Evolutionary conservation across 192 early-diverging fungal species (phyloP), one percentile per base, ranked within the genome.

Genomic region (Mortierella antarctica): DNA sequence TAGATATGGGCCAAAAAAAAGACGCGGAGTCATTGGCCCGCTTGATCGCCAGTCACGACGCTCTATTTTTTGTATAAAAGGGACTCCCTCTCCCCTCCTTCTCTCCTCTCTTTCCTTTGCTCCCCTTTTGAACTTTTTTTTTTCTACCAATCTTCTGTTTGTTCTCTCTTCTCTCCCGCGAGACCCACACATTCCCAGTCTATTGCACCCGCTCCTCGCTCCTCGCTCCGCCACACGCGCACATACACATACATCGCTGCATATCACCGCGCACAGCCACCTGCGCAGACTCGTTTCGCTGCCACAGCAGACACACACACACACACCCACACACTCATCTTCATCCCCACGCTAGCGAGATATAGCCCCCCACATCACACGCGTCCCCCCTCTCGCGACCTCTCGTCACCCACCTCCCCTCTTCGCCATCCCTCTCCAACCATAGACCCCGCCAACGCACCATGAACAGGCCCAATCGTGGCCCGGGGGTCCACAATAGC

Each of bases 401-500:
- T 41, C 20, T 39, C 23, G 57, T 11, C 46, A 13, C n/a, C 2
- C 62, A 50, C 1, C 49, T 2, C 49, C 17, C 17, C 17, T 50
- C 12, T 40, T 40, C 13, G 11, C 41, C 7, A 13, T 5, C 4
- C 31, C 31, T 9, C 57, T n/a, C 15, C 11, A 44, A n/a, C 21
- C 17, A 59, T 39, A 42, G 20, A 50, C 49, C 1, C 49, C 11
- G 11, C 49, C 11, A 17, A 50, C 49, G 4, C 54, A 14, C 20
- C 23, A 69, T 69, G 67, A 69, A 59, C 51, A 44, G 67, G 44
- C 6, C 54, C 14, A 58, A 58, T 39, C 67, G 67, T 42, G 67
- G 67, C 6, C 46, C 55, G 0, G 57, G 56, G 2, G 6, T n/a
- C 39, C 57, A 57, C 57, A 58, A 58, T 14, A 45, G 17, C 52